Base-by-base conservation (phyloP, 768 basidiomycete genomes). In the Auricularia cornea region DNA sequence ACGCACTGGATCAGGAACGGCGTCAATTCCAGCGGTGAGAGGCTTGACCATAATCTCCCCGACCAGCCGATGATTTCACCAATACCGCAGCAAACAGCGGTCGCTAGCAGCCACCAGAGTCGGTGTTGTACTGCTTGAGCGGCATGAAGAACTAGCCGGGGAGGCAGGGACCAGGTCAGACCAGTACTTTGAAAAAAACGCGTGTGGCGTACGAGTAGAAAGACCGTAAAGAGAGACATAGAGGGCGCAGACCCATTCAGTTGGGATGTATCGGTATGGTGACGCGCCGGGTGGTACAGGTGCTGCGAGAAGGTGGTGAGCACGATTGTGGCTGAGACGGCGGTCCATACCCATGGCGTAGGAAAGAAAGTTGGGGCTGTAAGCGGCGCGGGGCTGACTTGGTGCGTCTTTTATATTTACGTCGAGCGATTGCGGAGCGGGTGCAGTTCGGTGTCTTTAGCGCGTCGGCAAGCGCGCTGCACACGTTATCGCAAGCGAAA, bases 1-100 rank as follows among this genome's bases (percentile, higher is more conserved):
- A 70, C 73, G 60, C 60, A 75, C 74, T 83, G 81, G 57, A 82
- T 79, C 62, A 79, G 68, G 68, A 74, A 84, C 0, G 80, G 74
- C 29, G 68, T 65, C 3, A 67, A 26, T 33, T 62, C 44, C 23
- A 60, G 23, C 6, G 67, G 60, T 26, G 67, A 68, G 30, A 65
- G 57, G 52, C 74, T 79, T 5, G 80, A 83, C 84, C 82, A 86
- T 3, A 84, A 68, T 23, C 85, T 72, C 1, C 75, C 86, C 6
- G 70, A 67, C 86, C 86, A 87, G 0, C 85, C 86, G 2, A 81
- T 63, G 11, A 81, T 67, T 68, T 88, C 87, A 11, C 80, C 69
- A 1, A 80, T 18, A 10, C 83, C 83, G 51, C 79, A 78, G 0
- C 83, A 67, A 18, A 77, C 72, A 4, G 76, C 76, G 0, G 85